phyloP scores from a whole-genome alignment of 441 rosid genomes.

The Francoa sonchifolia region DNA sequence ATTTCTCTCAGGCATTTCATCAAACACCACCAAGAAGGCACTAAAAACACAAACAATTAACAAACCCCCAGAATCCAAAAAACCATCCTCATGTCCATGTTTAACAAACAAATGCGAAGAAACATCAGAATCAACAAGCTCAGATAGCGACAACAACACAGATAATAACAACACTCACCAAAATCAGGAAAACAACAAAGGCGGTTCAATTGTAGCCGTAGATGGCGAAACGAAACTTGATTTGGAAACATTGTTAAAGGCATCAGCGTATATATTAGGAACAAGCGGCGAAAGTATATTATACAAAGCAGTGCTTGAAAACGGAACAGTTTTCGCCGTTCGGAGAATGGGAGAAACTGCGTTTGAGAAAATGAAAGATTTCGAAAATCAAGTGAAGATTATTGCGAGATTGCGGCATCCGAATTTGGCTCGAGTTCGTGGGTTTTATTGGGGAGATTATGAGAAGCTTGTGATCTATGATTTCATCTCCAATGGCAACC shows the following conservation, averaged over 20 bases:
- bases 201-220: slow-evolving; percentile 33
- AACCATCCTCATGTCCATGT: slow-evolving; percentile 41
- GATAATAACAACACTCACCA: too few relatives aligned
- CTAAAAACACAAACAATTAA: too few relatives aligned
- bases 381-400: slow-evolving; percentile 41
- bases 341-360: slow-evolving; percentile 67
- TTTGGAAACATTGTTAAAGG: slow-evolving; percentile 55
- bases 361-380: slow-evolving; percentile 35
- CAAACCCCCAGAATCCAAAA: background rate
- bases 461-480: slow-evolving; percentile 84
- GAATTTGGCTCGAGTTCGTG: slow-evolving; percentile 56
- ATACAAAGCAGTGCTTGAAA: slow-evolving; percentile 62
- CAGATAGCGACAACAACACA: slow-evolving; percentile 39
- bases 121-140: slow-evolving; percentile 31
- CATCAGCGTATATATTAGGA: slow-evolving; percentile 72
- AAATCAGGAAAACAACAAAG: slow-evolving; percentile 9
- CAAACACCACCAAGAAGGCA: too few relatives aligned
- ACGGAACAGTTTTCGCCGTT: slow-evolving; percentile 58
- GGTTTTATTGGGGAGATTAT: slow-evolving; percentile 64
- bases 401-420: slow-evolving; percentile 59
- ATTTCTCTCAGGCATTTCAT: too few relatives aligned
- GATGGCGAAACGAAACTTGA: slow-evolving; percentile 63
- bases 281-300: slow-evolving; percentile 42
- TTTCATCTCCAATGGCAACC: slow-evolving; percentile 54
- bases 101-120: slow-evolving; percentile 26